Evolutionary conservation across 1,284 basidiomycete species (phyloP).

Genomic region (Macrocystidia cucumis): DNA sequence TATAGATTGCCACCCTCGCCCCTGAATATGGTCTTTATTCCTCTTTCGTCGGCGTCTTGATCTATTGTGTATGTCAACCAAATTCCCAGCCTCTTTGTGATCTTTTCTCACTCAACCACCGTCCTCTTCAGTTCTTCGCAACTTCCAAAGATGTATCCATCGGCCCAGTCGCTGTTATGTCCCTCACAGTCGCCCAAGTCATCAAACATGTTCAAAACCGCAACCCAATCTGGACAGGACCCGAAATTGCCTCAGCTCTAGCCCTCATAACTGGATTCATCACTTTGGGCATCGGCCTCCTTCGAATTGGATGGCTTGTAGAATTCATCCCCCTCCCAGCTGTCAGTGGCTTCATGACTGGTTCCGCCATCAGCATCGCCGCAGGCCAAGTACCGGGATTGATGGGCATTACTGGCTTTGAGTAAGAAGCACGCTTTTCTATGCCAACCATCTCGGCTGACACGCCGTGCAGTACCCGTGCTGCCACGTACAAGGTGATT

Average conservation of each 20-base stretch:
- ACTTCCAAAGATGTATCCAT: constrained; percentile 96
- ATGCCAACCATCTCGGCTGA: background rate
- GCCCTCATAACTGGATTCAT: constrained; percentile 91
- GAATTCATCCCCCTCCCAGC: constrained; percentile 93
- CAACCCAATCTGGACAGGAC: constrained; percentile 51
- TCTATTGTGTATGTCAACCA: constrained; percentile 61
- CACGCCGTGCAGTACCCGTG: constrained; percentile 59
- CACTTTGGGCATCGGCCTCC: constrained; percentile 87
- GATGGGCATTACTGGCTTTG: constrained; percentile 79
- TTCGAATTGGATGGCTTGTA: constrained; percentile 91
- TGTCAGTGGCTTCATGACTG: constrained; percentile 91
- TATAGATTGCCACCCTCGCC: constrained; percentile 77
- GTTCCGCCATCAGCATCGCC: constrained; percentile 85
- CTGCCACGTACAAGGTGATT: constrained; percentile 79
- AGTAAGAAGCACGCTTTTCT: constrained; percentile 42
- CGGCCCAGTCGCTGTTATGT: constrained; percentile 97
- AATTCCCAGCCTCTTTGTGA: constrained; percentile 16
- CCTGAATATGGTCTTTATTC: constrained; percentile 94
- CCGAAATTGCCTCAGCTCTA: constrained; percentile 80
- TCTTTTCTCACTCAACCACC: constrained; percentile 7
- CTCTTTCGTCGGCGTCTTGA: constrained; percentile 83
- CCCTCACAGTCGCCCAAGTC: constrained; percentile 81
- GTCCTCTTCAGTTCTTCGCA: constrained; percentile 63
- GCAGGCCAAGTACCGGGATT: constrained; percentile 81
- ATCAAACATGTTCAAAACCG: constrained; percentile 55